Evolutionary conservation across 2,329 filamentous ascomycete genomes (phyloP).

Genomic region (Penicillium sp.): DNA sequence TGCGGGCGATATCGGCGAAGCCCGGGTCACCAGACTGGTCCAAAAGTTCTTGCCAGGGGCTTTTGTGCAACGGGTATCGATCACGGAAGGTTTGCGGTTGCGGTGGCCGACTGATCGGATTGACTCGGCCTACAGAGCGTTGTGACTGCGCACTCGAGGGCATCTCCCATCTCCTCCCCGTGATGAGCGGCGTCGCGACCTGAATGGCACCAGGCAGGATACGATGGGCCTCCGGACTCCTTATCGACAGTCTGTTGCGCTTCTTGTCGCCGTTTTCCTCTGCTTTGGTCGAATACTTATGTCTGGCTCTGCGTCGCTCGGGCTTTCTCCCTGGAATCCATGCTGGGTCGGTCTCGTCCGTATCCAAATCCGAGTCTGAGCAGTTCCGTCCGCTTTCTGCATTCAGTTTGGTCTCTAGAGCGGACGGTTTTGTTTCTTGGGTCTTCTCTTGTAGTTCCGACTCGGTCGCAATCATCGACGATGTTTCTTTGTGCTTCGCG

Average conservation of each 20-base stretch:
- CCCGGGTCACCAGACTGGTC: conserved; percentile 32
- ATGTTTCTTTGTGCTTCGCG: conserved; percentile 39
- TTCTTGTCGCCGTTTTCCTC: conserved; percentile 23
- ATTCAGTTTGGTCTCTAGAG: background rate
- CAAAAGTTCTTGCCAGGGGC: conserved; percentile 35
- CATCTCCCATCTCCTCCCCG: conserved; percentile 30
- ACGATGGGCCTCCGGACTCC: conserved; percentile 36
- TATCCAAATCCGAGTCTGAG: conserved; percentile 36
- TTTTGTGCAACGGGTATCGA: conserved; percentile 30
- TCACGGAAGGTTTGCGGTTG: conserved; percentile 26
- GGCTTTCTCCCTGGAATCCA: conserved; percentile 38
- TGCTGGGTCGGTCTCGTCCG: conserved; percentile 37
- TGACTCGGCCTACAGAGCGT: conserved; percentile 11
- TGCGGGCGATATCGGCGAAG: conserved; percentile 36
- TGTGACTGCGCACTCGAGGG: conserved; percentile 23
- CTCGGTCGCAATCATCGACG: conserved; percentile 27
- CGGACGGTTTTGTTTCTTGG: background rate
- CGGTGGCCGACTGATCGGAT: conserved; percentile 8
- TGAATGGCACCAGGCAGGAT: conserved; percentile 42
- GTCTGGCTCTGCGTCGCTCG: conserved; percentile 34
- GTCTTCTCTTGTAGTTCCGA: conserved; percentile 20
- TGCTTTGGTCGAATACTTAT: conserved; percentile 37
- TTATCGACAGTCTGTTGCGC: conserved; percentile 31
- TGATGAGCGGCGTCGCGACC: conserved; percentile 43
- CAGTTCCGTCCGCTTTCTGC: conserved; percentile 2